Conservation (phyloP, 1,139 yeast species). For the Saccharomyces hybrid region DNA sequence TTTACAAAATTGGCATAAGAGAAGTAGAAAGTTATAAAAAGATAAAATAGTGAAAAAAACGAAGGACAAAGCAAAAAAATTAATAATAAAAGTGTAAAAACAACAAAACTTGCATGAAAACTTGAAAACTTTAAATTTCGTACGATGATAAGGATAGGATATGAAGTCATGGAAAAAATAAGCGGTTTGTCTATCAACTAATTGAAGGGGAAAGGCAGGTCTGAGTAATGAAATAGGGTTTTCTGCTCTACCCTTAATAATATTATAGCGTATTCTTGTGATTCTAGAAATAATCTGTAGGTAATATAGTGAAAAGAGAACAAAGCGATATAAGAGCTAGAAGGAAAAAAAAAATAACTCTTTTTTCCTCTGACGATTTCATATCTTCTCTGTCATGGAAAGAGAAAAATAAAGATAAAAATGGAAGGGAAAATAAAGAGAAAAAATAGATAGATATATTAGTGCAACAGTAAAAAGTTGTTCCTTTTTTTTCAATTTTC, state of each 20-base stretch:
- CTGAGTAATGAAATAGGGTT: too few relatives aligned
- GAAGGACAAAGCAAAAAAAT: neutral
- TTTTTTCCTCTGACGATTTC: neutral
- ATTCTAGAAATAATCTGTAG: neutral
- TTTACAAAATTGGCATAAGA: neutral
- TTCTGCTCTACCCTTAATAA: neutral
- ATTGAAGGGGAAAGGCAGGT: neutral
- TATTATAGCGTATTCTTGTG: neutral
- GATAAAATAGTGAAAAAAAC: neutral
- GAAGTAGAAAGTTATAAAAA: neutral
- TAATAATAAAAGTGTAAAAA: neutral
- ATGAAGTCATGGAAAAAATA: neutral
- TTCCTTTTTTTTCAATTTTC: neutral
- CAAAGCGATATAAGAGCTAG: neutral
- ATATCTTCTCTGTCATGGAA: neutral
- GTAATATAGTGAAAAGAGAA: neutral
- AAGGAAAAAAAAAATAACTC: neutral
- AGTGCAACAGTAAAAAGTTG: neutral
- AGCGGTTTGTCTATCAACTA: neutral
- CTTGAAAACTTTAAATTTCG: neutral
- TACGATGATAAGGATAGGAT: neutral
- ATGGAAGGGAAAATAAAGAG: neutral
- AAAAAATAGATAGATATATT: neutral
- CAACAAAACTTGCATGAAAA: neutral
- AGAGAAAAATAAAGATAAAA: neutral